Percentiles rank a stretch among this genome's conserved stretches.
Evolutionary conservation across 2,329 filamentous ascomycete genomes (phyloP).

Genomic region (Alternaria infectoria): DNA sequence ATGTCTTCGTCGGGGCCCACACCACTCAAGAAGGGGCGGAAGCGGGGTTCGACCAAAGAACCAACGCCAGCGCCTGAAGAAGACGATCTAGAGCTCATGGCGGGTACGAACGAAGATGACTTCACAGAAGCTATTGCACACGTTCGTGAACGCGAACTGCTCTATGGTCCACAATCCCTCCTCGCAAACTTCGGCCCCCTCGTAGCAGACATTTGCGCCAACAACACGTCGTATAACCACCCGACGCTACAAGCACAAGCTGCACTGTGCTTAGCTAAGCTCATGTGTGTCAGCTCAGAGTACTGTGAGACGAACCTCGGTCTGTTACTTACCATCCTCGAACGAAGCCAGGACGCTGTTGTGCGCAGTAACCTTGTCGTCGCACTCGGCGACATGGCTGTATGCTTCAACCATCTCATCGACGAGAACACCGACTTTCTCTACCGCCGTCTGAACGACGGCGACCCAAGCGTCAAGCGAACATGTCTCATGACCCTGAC

Average conservation of each 20-base stretch:
- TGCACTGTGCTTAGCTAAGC: constrained; percentile 91
- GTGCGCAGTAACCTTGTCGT: constrained; percentile 97
- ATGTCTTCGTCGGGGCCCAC: constrained; percentile 33
- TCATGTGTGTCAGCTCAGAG: constrained; percentile 97
- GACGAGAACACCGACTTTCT: constrained; percentile 99
- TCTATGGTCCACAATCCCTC: constrained; percentile 82
- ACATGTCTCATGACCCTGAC: constrained; percentile 99
- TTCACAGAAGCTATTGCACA: constrained; percentile 87
- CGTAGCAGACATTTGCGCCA: constrained; percentile 86
- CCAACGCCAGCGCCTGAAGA: constrained; percentile 63
- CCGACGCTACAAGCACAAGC: constrained; percentile 90
- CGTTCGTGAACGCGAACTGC: constrained; percentile 81
- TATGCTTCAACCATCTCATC: constrained; percentile 98
- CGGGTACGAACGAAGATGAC: constrained; percentile 93
- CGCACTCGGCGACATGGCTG: constrained; percentile 96
- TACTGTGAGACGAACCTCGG: constrained; percentile 94
- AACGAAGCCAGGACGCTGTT: constrained; percentile 88
- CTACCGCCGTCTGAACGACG: constrained; percentile 89
- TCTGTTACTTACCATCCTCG: constrained; percentile 96
- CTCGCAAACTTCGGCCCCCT: constrained; percentile 90
- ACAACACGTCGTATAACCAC: constrained; percentile 91
- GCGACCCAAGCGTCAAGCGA: constrained; percentile 87
- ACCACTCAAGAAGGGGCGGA: constrained; percentile 49
- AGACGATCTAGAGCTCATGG: constrained; percentile 94
- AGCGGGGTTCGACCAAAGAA: constrained; percentile 49